Base-by-base conservation (phyloP, 345 rosid genomes). In the Citrus reticulata region DNA sequence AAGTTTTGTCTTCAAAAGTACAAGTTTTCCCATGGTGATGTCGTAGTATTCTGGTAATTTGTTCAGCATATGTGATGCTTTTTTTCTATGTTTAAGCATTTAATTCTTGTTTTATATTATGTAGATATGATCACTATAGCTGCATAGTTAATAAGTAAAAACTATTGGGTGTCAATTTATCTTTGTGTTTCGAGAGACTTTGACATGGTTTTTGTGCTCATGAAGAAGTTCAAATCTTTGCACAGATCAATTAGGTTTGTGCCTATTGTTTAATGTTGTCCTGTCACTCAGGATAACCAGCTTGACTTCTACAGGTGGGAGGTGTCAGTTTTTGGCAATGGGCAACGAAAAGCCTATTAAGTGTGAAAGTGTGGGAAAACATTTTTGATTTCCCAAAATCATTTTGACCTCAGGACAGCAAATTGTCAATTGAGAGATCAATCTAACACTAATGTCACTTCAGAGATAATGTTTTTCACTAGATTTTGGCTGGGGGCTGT, bases 21-120 rank as follows among this genome's bases (percentile, higher is more conserved):
- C 88, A 90, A 87, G 79, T 96, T 96, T 78, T 89, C 93, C 2
- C 90, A 77, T 55, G 99, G 98, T 2, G 97, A 95, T 75, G 94
- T 93, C 58, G 81, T 93, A 35, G 90, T 93, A 79, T 92, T 92
- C 80, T n/a, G 95, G 98, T 93, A 85, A 59, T 84, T 86, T 61
- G 4, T 46, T 46, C 51, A 46, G 11, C 24, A 39, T 24, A 6
- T 30, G 74, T 30, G 37, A 55, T 68, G n/a, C 29, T 5, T 42
- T 34, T 58, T 42, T 25, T 35, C 4, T 68, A n/a, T 67, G 51
- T 22, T 70, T 32, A 8, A 27, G 60, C 39, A 1, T 17, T 27
- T 35, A 2, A 16, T 16, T 51, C 57, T n/a, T 58, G 11, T 65
- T 19, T 10, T 32, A 65, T 7, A 30, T 29, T 63, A 40, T 29